Evolutionary conservation across 1,139 yeast genomes (phyloP), one percentile per base, ranked within the genome.

Genomic region (Protomyces inouyei): DNA sequence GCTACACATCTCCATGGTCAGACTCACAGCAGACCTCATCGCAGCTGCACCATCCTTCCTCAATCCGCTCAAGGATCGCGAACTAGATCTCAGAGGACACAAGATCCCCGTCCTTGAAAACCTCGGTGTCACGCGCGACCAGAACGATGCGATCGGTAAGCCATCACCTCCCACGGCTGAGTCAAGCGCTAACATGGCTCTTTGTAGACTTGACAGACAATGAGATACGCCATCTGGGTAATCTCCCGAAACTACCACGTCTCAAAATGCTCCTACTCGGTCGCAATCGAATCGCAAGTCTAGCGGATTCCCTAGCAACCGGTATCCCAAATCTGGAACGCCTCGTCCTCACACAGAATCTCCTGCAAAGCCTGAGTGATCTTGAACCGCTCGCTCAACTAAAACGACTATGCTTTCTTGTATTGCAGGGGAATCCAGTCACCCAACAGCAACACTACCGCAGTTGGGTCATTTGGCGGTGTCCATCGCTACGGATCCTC

Each of bases 351-450:
- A 74, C 82, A 9, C 76, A 80, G 65, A 89, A 88, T 73, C 76
- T 78, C 52, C 71, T 88, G 3, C 66, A 76, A 0, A 74, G 75
- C 37, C 76, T 85, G 43, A 68, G 75, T 1, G 78, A 78, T 38
- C 68, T 85, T 6, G 75, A 73, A 36, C 75, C 78, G 0, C 70
- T 84, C 32, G 66, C 69, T 9, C 71, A 73, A 0, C 75, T 83
- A 40, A 70, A 71, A 2, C 72, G 73, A 3, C 76, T 88, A 46
- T 74, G 78, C 48, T 79, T 80, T 65, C 72, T 92, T 51, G 76
- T 82, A 2, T 72, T 91, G 32, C 67, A 74, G 1, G 88, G 85
- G 1, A 91, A 90, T 71, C 88, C 88, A 0, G 79, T 90, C 0
- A 74, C 83, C 1, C 71, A 76, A 23, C 70, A 76, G n/a, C 78